Base-by-base conservation (phyloP, 1,284 basidiomycete genomes). In the Chalciporus sp. region DNA sequence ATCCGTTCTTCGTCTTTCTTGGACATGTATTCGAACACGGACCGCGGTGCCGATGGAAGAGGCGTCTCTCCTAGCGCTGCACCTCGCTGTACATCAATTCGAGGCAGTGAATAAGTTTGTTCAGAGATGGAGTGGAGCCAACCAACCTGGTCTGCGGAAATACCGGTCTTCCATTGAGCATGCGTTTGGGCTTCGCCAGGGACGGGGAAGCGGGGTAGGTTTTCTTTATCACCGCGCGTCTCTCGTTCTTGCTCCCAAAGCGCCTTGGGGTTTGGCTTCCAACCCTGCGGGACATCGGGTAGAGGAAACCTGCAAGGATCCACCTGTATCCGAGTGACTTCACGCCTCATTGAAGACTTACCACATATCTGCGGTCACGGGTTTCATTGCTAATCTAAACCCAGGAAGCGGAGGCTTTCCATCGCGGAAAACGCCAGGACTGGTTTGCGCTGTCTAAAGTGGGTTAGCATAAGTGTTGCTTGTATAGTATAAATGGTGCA, bases 21-120 rank as follows among this genome's bases (percentile, higher is more conserved):
- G 0, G 94, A 95, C 66, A 98, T 86, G 70, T 89, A 98, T 46
- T 98, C 94, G 65, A 95, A 95, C 3, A 99, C 84, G 0, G 94
- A 96, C 40, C 84, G 85, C 1, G 86, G 81, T 37, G 84, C 84
- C 2, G 85, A 75, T 2, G 86, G 82, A 7, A 90, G 76, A 4
- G 82, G 82, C 1, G 81, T 81, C 72, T 98, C 96, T 45, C 96
- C 95, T 0, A 99, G 77, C 8, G 91, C 76, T 3, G 79, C 73
- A 27, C 94, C 95, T 47, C 96, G 83, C 88, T 96, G 61, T 42
- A 12, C 28, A 20, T 43, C 27, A 56, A 16, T 17, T 59, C 29
- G 57, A 39, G 44, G 17, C 16, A 7, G 26, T 10, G 23, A 47
- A 40, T 26, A 1, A 42, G 16, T 2, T 51, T 16, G 17, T 19